Evolutionary conservation across 1,139 yeast genomes (phyloP).

Genomic region (Zygoascus meyerae): DNA sequence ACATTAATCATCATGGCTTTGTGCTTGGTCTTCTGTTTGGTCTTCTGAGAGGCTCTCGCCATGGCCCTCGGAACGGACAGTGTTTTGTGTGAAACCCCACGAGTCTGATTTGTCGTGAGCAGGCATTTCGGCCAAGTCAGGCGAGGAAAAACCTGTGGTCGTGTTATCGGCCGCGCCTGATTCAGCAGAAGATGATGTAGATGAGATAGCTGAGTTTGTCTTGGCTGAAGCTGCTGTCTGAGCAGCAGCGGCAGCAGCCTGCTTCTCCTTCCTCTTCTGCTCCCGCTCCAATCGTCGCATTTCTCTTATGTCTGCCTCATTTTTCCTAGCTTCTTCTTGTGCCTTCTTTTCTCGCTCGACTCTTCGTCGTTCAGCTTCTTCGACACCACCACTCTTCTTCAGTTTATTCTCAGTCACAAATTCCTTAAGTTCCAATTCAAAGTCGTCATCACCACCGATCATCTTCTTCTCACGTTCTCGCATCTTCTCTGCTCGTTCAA

Average conservation of each 20-base stretch:
- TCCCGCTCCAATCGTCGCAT: slow-evolving; percentile 17
- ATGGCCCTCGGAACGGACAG: no score
- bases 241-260: slow-evolving; percentile 11
- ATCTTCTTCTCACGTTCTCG: slow-evolving; percentile 67
- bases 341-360: slow-evolving; percentile 50
- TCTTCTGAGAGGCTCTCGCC: no score
- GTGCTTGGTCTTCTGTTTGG: background rate
- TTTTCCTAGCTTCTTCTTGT: slow-evolving; percentile 29
- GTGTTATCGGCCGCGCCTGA: slow-evolving; percentile 2
- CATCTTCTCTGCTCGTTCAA: slow-evolving; percentile 75
- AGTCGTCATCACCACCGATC: slow-evolving; percentile 49
- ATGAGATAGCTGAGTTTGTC: slow-evolving; percentile 7
- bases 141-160: slow-evolving; percentile 9
- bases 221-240: slow-evolving; percentile 1
- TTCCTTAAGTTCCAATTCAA: slow-evolving; percentile 80
- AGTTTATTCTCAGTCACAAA: slow-evolving; percentile 74
- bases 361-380: slow-evolving; percentile 70
- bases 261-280: slow-evolving; percentile 14
- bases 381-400: slow-evolving; percentile 82
- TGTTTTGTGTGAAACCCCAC: no score
- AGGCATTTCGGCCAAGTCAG: slow-evolving; percentile 6
- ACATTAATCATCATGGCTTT: slow-evolving; percentile 3
- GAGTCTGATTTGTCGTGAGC: background rate
- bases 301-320: slow-evolving; percentile 27
- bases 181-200: slow-evolving; percentile 7